Evolutionary conservation across 306 rosid genomes (phyloP), one percentile per base, ranked within the genome.

Genomic region (Vigna unguiculata): DNA sequence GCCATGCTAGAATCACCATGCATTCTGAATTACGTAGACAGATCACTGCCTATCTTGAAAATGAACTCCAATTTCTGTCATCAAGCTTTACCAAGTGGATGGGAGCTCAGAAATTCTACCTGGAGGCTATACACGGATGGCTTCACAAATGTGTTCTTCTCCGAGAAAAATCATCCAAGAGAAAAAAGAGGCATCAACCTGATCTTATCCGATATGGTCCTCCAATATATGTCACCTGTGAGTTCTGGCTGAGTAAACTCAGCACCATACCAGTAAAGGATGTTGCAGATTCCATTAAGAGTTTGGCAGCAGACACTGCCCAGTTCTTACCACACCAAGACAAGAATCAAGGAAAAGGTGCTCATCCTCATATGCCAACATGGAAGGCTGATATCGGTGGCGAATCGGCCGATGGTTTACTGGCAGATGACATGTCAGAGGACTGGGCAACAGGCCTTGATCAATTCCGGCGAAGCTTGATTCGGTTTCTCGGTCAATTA

Each of bases 31-130:
- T 90, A 47, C 91, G 74, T 6, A 72, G 87, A 71, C 92, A 92
- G 76, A 84, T 85, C 30, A 89, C 93, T 5, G 32, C 85, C 75
- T 82, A 81, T 85, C 97, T 95, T 62, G 96, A 87, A 85, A 63
- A 83, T 19, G 96, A 95, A 72, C 96, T 95, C 60, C 78, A 78
- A 60, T 59, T 73, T 46, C 86, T 92, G 3, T 83, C 88, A 45
- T 86, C 93, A 16, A 86, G 90, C 85, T 86, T 96, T 52, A 71
- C 71, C 38, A 92, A 88, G 86, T 96, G 97, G 98, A 81, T 91
- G 22, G 86, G 77, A 62, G 97, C 99, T 73, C 99, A 96, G 77
- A 87, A 78, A 86, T 87, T 69, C 24, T 96, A 96, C 69, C 79
- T 96, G 40, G 84, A 85, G 78, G 86, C 91, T 60, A 86, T 92